Evolutionary conservation across 257 asterid genomes (phyloP).

Genomic region (Ilex aquifolium): DNA sequence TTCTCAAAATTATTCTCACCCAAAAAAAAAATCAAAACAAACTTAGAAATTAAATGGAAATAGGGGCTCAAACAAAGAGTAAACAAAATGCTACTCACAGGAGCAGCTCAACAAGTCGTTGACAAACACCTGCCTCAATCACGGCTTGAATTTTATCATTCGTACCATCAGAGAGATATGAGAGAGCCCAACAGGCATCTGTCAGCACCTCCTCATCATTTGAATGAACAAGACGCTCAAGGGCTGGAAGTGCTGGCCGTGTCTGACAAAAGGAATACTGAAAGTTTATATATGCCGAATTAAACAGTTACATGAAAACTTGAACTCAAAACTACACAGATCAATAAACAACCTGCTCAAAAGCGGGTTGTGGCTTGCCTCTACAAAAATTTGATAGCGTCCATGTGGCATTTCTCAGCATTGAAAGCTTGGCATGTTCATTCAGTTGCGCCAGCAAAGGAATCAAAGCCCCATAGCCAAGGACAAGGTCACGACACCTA

Average conservation of each 20-base stretch:
- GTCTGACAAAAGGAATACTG: slow-evolving; percentile 36
- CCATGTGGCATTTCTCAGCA: slow-evolving; percentile 98
- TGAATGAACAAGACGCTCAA: slow-evolving; percentile 65
- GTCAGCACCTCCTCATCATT: slow-evolving; percentile 92
- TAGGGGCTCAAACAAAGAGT: not conserved
- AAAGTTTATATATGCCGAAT: not conserved
- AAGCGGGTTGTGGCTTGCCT: slow-evolving; percentile 95
- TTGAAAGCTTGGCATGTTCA: slow-evolving; percentile 75
- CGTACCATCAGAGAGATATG: slow-evolving; percentile 92
- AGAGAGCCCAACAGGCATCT: slow-evolving; percentile 98
- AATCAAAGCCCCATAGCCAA: slow-evolving; percentile 68
- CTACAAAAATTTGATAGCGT: slow-evolving; percentile 91
- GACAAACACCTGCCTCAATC: slow-evolving; percentile 80
- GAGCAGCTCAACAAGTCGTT: slow-evolving; percentile 76
- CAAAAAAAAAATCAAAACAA: not conserved
- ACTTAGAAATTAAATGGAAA: slow-evolving; percentile 1
- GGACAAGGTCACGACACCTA: slow-evolving; percentile 87
- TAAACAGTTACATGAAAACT: not conserved
- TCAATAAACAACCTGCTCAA: slow-evolving; percentile 66
- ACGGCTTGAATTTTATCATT: slow-evolving; percentile 95
- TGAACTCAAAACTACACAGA: not conserved
- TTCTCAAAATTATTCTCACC: slow-evolving; percentile 2
- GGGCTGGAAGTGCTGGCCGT: slow-evolving; percentile 82
- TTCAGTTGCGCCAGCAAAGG: slow-evolving; percentile 78
- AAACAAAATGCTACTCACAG: slow-evolving; percentile 47